Percentiles rank a stretch among this genome's conserved stretches.
Conservation (phyloP, 768 basidiomycete genomes). For the Gloeostereum incarnatum region DNA sequence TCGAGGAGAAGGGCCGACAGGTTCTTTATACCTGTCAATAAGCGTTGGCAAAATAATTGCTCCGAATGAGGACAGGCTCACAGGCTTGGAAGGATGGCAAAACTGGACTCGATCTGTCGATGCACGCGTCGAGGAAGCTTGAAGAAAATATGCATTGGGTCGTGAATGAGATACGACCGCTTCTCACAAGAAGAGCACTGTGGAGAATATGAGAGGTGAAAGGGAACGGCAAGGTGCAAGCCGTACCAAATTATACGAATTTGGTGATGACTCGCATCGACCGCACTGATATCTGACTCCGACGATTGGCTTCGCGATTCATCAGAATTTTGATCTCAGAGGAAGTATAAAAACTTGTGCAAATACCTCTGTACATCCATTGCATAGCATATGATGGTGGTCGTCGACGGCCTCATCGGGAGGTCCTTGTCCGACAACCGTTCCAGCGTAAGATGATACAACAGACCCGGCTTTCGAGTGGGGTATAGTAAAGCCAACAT, state of each 20-base stretch:
- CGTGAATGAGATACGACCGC: conserved; percentile 69
- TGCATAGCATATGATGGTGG: conserved; percentile 56
- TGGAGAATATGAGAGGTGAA: conserved; percentile 4
- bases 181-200: conserved; percentile 80
- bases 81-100: conserved; percentile 65
- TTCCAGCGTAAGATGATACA: conserved; percentile 55
- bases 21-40: conserved; percentile 46
- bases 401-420: conserved; percentile 21
- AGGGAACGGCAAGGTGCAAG: conserved; percentile 2
- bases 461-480: conserved; percentile 49
- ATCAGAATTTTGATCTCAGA: conserved; percentile 1
- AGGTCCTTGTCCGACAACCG: conserved; percentile 48
- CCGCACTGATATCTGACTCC: conserved; percentile 87
- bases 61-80: conserved; percentile 24
- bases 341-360: neutral
- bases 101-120: conserved; percentile 38
- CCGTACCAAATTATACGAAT: conserved; percentile 68
- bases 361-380: conserved; percentile 46
- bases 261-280: conserved; percentile 72
- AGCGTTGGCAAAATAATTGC: conserved; percentile 5
- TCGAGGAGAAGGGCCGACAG: conserved; percentile 45
- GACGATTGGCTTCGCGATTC: conserved; percentile 56
- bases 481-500: conserved; percentile 34
- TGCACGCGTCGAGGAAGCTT: conserved; percentile 78
- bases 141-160: conserved; percentile 83